A percentile compares a stretch with the other conserved stretches of the same genome.
Evolutionary conservation across 2,329 filamentous ascomycete species (phyloP).

Genomic region (Incumbomyces lentus): DNA sequence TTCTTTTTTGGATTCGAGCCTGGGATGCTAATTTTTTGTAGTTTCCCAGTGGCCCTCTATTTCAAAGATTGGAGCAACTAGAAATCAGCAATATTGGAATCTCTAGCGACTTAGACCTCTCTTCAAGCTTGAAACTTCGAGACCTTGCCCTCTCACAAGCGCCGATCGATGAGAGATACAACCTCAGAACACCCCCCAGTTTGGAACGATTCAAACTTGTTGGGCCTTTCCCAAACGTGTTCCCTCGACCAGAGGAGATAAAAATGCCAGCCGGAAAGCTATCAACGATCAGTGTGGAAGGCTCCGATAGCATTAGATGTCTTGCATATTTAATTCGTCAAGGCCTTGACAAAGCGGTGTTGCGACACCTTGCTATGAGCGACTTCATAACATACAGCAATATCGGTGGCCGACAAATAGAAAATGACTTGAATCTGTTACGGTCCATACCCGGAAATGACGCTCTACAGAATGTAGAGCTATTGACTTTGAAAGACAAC

Average conservation of each 20-base stretch:
- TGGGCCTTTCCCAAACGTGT: conserved; percentile 2
- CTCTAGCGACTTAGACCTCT: not conserved
- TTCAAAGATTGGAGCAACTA: not conserved
- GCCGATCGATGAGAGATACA: not conserved
- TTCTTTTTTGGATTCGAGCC: too few relatives aligned
- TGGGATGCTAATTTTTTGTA: not conserved
- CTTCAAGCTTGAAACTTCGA: not conserved
- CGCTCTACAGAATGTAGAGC: not conserved
- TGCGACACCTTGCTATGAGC: not conserved
- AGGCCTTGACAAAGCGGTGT: not conserved
- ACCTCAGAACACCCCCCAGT: not conserved
- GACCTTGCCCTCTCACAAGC: not conserved
- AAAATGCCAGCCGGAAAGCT: conserved; percentile 2
- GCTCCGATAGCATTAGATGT: not conserved
- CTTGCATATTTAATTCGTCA: conserved; percentile 3
- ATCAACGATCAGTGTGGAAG: not conserved
- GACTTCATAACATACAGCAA: conserved; percentile 4
- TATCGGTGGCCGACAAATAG: conserved; percentile 1
- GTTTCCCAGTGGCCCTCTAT: not conserved
- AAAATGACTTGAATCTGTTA: not conserved
- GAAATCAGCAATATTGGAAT: not conserved
- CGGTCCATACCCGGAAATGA: not conserved
- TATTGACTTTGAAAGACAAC: conserved; percentile 1
- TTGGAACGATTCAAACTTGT: conserved; percentile 1
- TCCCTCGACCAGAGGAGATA: conserved; percentile 4